These are phyloP conservation scores for Solanum hybrid DNA, from an alignment of 305 asterid genomes.

Conservation along the genomic window DNA sequence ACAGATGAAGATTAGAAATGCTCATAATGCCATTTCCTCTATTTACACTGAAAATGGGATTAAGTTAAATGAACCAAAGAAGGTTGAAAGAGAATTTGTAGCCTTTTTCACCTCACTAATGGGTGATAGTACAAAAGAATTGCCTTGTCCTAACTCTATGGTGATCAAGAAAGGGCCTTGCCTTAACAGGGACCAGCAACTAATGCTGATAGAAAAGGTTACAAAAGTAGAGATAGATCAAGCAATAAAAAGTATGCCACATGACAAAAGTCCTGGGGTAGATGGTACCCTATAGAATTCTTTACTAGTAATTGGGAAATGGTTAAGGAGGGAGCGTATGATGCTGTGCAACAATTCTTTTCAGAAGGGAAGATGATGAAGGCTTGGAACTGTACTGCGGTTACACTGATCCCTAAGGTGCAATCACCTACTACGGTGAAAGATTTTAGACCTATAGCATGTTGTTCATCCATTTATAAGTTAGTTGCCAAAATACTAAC, in stretches of 20 bases:
- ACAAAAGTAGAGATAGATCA: background rate
- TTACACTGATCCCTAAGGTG: background rate
- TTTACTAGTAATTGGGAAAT: background rate
- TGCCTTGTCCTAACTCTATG: background rate
- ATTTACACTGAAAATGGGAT: background rate
- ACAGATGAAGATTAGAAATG: background rate
- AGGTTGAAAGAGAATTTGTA: background rate
- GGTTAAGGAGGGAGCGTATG: background rate
- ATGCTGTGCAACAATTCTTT: background rate
- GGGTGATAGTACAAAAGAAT: background rate
- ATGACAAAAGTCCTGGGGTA: background rate
- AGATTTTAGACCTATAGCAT: background rate
- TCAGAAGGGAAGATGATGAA: background rate
- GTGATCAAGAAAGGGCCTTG: background rate
- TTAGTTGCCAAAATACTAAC: background rate
- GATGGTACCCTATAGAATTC: background rate
- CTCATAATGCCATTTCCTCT: background rate
- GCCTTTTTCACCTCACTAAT: background rate
- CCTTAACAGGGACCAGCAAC: background rate
- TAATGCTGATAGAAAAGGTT: background rate
- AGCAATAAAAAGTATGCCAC: background rate
- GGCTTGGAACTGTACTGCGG: background rate
- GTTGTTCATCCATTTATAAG: background rate
- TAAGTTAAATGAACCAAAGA: background rate
- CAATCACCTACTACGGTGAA: background rate